Conservation (phyloP, 139 green algal genomes). For the Chlamydomonas urium region DNA sequence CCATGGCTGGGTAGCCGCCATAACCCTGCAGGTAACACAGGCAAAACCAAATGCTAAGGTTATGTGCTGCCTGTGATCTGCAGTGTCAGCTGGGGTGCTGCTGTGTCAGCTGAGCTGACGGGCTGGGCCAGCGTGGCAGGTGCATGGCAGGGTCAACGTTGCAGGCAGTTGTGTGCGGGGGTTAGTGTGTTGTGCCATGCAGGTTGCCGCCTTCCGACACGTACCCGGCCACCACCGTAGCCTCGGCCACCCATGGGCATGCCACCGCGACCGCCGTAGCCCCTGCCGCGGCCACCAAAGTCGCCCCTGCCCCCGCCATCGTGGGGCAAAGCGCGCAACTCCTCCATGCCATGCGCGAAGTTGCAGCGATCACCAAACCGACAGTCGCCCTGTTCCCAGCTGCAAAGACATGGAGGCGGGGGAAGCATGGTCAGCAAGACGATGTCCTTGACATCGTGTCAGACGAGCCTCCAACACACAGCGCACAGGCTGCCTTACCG, state of each 20-base stretch:
- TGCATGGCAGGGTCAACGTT: too few species aligned
- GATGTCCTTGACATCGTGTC: too few species aligned
- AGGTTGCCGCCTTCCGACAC: too few species aligned
- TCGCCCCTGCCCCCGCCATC: constrained; percentile 12
- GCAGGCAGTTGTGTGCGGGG: too few species aligned
- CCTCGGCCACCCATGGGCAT: constrained; percentile 15
- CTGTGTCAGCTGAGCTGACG: too few species aligned
- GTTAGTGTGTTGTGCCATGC: too few species aligned
- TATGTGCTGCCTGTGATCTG: too few species aligned
- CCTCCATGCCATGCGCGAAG: constrained; percentile 90
- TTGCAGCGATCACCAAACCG: constrained; percentile 90
- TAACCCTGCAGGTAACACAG: too few species aligned
- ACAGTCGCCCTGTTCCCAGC: constrained; percentile 79
- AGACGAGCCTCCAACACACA: not conserved
- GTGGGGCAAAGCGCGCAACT: constrained; percentile 47
- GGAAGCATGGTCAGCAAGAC: too few species aligned
- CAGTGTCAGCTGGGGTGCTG: too few species aligned
- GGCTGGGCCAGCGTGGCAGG: too few species aligned
- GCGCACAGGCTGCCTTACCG: constrained; percentile 41
- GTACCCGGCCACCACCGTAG: constrained; percentile 13
- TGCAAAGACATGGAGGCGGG: constrained; percentile 22
- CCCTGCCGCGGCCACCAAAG: constrained; percentile 21
- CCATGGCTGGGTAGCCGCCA: not conserved
- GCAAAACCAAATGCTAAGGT: too few species aligned
- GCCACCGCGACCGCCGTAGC: constrained; percentile 5